Base-by-base conservation (phyloP, 208 protist genomes). In the Trypanosoma lewisi region DNA sequence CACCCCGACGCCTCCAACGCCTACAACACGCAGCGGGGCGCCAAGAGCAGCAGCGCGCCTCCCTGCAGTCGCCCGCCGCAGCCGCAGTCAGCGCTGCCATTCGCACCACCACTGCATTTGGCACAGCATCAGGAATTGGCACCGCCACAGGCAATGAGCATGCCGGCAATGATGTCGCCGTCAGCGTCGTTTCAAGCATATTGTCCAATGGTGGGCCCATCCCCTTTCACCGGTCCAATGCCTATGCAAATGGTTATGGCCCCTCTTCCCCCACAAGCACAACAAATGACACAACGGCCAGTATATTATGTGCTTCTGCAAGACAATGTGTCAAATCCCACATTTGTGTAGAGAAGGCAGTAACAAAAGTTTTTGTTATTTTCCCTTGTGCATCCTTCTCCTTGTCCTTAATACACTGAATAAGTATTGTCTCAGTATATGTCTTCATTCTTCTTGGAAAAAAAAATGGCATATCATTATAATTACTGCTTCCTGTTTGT, bases 1-100 rank as follows among this genome's bases (percentile, higher is more conserved):
- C 75, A 84, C 44, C 73, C 75, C 4, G 73, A 75, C 47, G 79
- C 78, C 28, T 85, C 73, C 47, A 62, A 59, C 60, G 41, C 67
- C 41, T 56, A 67, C 63, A 62, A 16, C 14, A 45, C 57, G 25
- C 30, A 69, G 55, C 33, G 62, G 12, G 34, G 48, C 21, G 39
- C 63, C 4, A 49, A 49, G 27, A 63, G 55, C 33, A 49, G 39
- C 21, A 63, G 39, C 44, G 28, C 58, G 4, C 45, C 57, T 30
- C 63, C 68, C 21, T 51, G 59, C 31, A 39, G 28, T 33, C 28
- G n/a, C 21, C 2, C 59, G 42, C 67, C n/a, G 11, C 34, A 37
- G 12, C 36, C 42, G 16, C 42, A 19, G 21, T 19, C 47, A 65
- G 14, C 12, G n/a, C 47, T 17, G 27, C 19, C 61, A n/a, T 4